Percentiles rank a stretch among this genome's conserved stretches.
phyloP scores from a whole-genome alignment of 2,329 filamentous ascomycete species.

The Pseudopyricularia cyperi region DNA sequence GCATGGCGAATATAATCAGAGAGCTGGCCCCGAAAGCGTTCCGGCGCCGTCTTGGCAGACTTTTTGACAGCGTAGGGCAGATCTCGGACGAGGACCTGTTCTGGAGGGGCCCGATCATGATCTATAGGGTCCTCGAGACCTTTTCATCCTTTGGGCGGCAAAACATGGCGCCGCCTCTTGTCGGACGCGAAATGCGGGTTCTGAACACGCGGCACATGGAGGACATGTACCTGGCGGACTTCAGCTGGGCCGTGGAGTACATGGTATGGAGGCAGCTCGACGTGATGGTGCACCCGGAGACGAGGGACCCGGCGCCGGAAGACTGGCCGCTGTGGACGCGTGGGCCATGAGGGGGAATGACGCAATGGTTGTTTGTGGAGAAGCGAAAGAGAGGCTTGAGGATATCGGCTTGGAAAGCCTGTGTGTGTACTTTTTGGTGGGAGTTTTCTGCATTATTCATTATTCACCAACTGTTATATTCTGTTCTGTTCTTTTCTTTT shows the following conservation, averaged over 20 bases:
- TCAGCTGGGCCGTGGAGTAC: neutral
- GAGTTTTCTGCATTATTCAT: no score
- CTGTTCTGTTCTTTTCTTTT: neutral
- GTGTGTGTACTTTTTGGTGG: neutral
- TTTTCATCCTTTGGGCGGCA: neutral
- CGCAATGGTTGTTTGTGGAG: no score
- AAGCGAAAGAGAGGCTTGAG: neutral
- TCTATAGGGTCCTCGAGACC: neutral
- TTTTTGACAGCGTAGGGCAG: neutral
- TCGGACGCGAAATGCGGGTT: neutral
- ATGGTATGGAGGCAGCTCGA: neutral
- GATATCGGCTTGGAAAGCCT: neutral
- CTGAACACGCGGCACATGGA: neutral
- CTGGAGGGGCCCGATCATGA: neutral
- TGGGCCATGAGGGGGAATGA: no score
- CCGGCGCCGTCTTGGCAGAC: neutral
- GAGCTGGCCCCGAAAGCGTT: neutral
- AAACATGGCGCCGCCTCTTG: neutral
- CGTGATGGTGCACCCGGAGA: neutral
- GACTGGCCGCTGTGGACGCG: neutral
- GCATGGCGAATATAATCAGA: neutral
- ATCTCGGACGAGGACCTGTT: neutral
- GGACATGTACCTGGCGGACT: neutral
- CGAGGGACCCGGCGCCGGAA: neutral
- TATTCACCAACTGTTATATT: no score